Percentiles rank a stretch among this genome's conserved stretches.
phyloP scores from a whole-genome alignment of 331 rosid species.

The Spiraea crenata region DNA sequence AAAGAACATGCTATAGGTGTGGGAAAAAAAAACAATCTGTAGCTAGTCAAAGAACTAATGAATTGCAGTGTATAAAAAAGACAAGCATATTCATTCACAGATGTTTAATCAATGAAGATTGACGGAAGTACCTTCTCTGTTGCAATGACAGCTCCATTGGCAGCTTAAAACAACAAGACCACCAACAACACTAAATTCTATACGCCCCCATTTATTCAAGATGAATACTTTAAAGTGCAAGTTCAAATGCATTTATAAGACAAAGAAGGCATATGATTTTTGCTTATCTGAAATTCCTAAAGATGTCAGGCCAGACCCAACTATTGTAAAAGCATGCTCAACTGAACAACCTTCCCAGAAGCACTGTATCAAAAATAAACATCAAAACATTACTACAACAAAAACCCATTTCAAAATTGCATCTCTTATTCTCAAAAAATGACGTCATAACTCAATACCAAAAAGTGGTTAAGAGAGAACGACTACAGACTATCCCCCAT shows the following conservation, averaged over 20 bases:
- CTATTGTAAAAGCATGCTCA: conserved; percentile 89
- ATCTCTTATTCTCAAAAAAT: not conserved
- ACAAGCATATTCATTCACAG: conserved; percentile 41
- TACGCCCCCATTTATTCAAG: not conserved
- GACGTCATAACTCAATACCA: conserved; percentile 32
- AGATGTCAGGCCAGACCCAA: conserved; percentile 90
- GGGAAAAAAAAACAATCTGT: not conserved
- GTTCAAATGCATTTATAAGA: not conserved
- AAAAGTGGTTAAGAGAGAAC: conserved; percentile 75
- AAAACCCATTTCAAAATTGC: not conserved
- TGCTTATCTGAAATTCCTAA: conserved; percentile 72
- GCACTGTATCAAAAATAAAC: conserved; percentile 41
- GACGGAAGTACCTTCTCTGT: conserved; percentile 88
- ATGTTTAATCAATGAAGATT: conserved; percentile 75
- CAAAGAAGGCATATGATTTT: not conserved
- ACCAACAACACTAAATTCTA: not conserved
- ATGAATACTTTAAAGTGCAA: not conserved
- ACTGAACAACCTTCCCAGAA: conserved; percentile 88
- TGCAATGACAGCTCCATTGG: conserved; percentile 85
- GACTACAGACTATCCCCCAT: conserved; percentile 86
- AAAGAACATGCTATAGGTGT: not conserved
- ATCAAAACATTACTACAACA: conserved; percentile 5
- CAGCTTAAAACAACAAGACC: conserved; percentile 51
- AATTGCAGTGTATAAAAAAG: not conserved
- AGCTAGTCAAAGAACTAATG: no score